Base-by-base conservation (phyloP, 805 yeast genomes). In the Barnettozyma populi region DNA sequence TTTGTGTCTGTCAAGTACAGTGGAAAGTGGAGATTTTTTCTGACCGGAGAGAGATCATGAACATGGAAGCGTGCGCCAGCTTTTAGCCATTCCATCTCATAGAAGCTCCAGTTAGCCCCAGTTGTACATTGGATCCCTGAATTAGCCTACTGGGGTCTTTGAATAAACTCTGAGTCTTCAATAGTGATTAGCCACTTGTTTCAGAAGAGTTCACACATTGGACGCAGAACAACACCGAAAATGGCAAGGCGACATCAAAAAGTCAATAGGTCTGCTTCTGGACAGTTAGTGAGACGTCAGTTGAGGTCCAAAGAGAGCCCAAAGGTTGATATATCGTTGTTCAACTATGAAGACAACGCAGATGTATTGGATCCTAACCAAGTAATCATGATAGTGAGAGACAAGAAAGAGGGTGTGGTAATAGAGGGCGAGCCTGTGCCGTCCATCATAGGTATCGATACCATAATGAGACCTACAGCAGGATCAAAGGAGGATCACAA, bases 311-410 rank as follows among this genome's bases (percentile, higher is more conserved):
- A 53, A 27, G 57, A 52, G 24, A 48, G 49, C 10, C 43, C 47
- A 8, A 47, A 45, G 19, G 46, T 52, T 7, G 56, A 60, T 39
- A 41, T 53, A 7, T 51, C 63, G 2, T 48, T 60, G 19, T 60
- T 58, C 55, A 59, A 60, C 48, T 60, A 41, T 31, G 64, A 60
- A 35, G 61, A 59, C 37, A 53, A 49, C 39, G 56, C 57, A 1
- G 23, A 36, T 2, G 10, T 44, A 7, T 19, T 59, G 7, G 57
- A 58, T 41, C 51, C 57, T 1, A 54, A 46, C 6, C 43, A 49
- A 32, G 41, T 32, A 1, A 44, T 56, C 11, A 10, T 19, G 6
- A 11, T 55, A 2, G 53, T 52, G 14, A 47, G 48, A 13, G 25
- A 31, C 9, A 19, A 31, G 7, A 40, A 35, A 5, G 48, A 43